Evolutionary conservation across 495 filamentous ascomycete genomes (phyloP).

Genomic region (Podospora australis): DNA sequence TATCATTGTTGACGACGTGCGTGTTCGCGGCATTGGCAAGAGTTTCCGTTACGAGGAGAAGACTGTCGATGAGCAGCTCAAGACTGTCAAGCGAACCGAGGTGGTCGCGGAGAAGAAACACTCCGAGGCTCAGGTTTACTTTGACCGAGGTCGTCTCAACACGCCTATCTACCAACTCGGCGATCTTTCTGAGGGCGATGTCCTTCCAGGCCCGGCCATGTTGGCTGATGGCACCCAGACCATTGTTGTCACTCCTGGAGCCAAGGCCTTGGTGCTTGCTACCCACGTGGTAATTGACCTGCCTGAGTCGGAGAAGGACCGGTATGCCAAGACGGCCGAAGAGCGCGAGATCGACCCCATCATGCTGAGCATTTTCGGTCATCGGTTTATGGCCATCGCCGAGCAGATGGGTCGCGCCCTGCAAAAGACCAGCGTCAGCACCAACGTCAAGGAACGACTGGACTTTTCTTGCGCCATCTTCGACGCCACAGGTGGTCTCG

Average conservation of each 20-base stretch:
- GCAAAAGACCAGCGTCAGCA: slow-evolving; percentile 95
- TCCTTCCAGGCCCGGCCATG: slow-evolving; percentile 78
- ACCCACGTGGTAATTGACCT: slow-evolving; percentile 71
- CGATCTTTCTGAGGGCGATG: slow-evolving; percentile 68
- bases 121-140: slow-evolving; percentile 56
- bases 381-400: slow-evolving; percentile 97
- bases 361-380: slow-evolving; percentile 90
- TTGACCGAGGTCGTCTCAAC: slow-evolving; percentile 66
- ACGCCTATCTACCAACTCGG: slow-evolving; percentile 83
- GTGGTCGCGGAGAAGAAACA: slow-evolving; percentile 50
- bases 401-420: slow-evolving; percentile 96
- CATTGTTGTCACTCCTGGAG: slow-evolving; percentile 79
- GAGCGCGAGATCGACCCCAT: slow-evolving; percentile 70
- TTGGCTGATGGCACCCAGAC: slow-evolving; percentile 95
- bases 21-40: slow-evolving; percentile 81
- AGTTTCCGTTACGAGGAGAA: slow-evolving; percentile 73
- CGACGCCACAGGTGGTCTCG: slow-evolving; percentile 80
- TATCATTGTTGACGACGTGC: slow-evolving; percentile 88
- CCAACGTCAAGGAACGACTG: slow-evolving; percentile 94
- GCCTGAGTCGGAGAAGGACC: slow-evolving; percentile 49
- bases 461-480: slow-evolving; percentile 97
- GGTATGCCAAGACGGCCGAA: slow-evolving; percentile 29
- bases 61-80: slow-evolving; percentile 73
- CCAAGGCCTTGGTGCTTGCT: slow-evolving; percentile 64
- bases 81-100: slow-evolving; percentile 48